A percentile compares a stretch with the other conserved stretches of the same genome.
phyloP scores from a whole-genome alignment of 306 rosid species.

The Vicia faba region DNA sequence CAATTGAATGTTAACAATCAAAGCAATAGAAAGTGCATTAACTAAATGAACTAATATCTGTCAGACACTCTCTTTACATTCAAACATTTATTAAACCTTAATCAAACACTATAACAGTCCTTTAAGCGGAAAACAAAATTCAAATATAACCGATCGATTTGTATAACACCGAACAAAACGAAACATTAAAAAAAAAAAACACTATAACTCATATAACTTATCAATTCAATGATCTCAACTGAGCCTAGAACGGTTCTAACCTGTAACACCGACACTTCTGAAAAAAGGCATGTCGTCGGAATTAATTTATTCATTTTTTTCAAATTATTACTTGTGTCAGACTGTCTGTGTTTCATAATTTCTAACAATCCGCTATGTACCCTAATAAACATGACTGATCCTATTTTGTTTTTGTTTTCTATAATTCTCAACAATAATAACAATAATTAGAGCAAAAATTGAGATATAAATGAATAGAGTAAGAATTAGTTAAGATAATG shows the following conservation, averaged over 20 bases:
- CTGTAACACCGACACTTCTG: too few relatives aligned
- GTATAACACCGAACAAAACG: not conserved
- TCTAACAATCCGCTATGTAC: not conserved
- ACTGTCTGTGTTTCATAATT: too few relatives aligned
- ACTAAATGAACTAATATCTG: not conserved
- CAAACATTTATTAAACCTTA: not conserved
- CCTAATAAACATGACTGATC: too few relatives aligned
- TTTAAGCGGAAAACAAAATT: not conserved
- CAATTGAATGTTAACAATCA: slow-evolving; percentile 15
- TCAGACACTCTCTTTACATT: not conserved
- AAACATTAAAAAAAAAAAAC: not conserved
- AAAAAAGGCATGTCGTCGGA: too few relatives aligned
- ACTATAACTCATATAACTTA: not conserved
- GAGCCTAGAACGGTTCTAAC: not conserved
- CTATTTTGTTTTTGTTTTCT: too few relatives aligned
- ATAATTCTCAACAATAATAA: too few relatives aligned
- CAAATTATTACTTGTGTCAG: too few relatives aligned
- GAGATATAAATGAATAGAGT: not conserved
- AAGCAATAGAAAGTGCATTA: slow-evolving; percentile 2
- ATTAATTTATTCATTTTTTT: too few relatives aligned
- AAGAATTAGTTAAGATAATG: not conserved
- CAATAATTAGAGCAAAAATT: not conserved
- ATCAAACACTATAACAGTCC: not conserved
- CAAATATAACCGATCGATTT: not conserved
- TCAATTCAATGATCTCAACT: not conserved